phyloP scores from a whole-genome alignment of 495 filamentous ascomycete genomes.

The Hamigera avellanea region DNA sequence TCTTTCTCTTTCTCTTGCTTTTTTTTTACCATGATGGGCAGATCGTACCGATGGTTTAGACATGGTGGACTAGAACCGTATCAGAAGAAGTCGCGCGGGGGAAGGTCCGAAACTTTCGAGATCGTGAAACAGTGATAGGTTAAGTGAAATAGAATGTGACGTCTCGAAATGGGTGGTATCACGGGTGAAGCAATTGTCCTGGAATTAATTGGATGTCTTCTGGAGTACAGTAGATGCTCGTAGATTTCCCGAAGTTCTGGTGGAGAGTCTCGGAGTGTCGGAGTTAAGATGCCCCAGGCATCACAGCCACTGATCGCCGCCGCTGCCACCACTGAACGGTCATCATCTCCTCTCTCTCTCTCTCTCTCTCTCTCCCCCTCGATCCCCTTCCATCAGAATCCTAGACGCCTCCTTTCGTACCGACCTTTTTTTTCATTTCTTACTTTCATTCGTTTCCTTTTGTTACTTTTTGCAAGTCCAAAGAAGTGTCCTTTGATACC shows the following conservation, averaged over 20 bases:
- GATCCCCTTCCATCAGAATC: constrained; percentile 6
- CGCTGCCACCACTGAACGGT: neutral
- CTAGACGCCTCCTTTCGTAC: constrained; percentile 3
- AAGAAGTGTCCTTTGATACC: neutral
- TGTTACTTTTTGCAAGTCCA: constrained; percentile 3
- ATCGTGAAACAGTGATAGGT: too few species aligned
- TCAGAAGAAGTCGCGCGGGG: too few species aligned
- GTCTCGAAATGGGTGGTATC: too few species aligned
- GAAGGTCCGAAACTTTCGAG: too few species aligned
- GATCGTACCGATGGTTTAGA: constrained; percentile 18
- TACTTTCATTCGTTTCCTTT: constrained; percentile 12
- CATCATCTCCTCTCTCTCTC: constrained; percentile 1
- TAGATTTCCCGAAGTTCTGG: too few species aligned
- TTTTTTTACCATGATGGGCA: too few species aligned
- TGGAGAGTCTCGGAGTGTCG: neutral
- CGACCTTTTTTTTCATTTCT: constrained; percentile 8
- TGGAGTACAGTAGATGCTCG: too few species aligned
- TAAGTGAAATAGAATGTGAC: too few species aligned
- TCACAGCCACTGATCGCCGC: neutral
- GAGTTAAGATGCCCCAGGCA: neutral
- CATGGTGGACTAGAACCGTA: constrained; percentile 10
- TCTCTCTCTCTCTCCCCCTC: constrained; percentile 2
- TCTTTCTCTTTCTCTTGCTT: too few species aligned
- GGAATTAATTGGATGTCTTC: too few species aligned
- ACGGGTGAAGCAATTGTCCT: too few species aligned